Percentiles rank a stretch among this genome's conserved stretches.
Evolutionary conservation across 1,284 basidiomycete species (phyloP).

Genomic region (Fomitiporia mediterranea): DNA sequence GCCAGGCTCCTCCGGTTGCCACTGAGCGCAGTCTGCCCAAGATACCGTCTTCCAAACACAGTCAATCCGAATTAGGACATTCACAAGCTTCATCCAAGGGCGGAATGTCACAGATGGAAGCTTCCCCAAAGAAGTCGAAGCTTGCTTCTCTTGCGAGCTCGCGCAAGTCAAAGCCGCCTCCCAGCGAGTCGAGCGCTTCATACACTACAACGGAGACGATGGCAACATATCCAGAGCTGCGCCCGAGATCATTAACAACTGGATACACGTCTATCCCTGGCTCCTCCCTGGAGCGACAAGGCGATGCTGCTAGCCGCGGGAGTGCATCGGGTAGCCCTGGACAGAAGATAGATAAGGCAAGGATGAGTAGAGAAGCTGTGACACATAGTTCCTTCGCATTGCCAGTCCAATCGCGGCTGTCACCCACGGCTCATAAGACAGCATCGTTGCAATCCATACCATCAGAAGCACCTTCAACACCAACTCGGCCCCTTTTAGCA

Average conservation of each 20-base stretch:
- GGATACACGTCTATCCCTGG: slow-evolving; percentile 32
- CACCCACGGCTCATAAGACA: neutral
- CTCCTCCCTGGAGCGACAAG: slow-evolving; percentile 22
- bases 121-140: slow-evolving; percentile 47
- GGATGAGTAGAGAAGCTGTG: slow-evolving; percentile 3
- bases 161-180: slow-evolving; percentile 35
- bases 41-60: neutral
- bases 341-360: neutral
- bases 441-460: neutral
- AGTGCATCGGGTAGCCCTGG: slow-evolving; percentile 21
- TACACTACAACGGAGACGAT: slow-evolving; percentile 47
- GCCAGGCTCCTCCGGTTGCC: neutral
- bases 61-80: neutral
- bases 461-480: neutral
- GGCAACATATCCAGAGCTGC: slow-evolving; percentile 60
- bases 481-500: neutral
- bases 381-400: neutral
- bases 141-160: slow-evolving; percentile 60
- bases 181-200: slow-evolving; percentile 40
- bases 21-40: neutral
- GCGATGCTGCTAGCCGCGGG: slow-evolving; percentile 22
- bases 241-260: slow-evolving; percentile 53
- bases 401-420: neutral
- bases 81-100: slow-evolving; percentile 3
- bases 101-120: neutral